Base-by-base conservation (phyloP, 2,329 filamentous ascomycete species). In the Penicillium sp. region DNA sequence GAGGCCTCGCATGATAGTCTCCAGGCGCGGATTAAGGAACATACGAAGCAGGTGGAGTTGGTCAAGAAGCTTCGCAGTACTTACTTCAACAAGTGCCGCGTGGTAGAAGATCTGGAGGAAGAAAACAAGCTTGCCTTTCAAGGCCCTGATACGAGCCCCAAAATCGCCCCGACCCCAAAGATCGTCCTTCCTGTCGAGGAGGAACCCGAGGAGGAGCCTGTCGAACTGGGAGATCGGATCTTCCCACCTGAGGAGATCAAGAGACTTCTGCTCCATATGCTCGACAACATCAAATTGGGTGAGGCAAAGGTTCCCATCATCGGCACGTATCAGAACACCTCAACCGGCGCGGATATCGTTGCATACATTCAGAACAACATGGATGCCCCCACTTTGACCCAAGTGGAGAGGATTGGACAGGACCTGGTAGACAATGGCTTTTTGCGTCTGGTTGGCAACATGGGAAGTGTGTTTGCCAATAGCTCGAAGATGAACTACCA, bases 111-210 rank as follows among this genome's bases (percentile, higher is more conserved):
- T 62, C 72, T 97, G 45, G 93, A 98, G 65, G 93, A 98, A 69
- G 94, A 98, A 73, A 95, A 96, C 67, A 97, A 98, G 70, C 78
- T 98, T 39, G 93, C 90, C 26, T 98, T 98, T 69, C 89, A 95
- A 65, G 88, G 90, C 51, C 88, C 89, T 4, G 74, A 78, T 46
- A 75, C 75, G 21, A 89, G 85, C 64, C 84, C 86, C 3, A 69
- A 66, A 47, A 68, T 57, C 75, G 78, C 64, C 70, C 75, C 39
- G 65, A 74, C 61, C 52, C 75, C 74, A 28, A 90, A 89, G 61
- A 94, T 98, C 68, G 94, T 96, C 66, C 83, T 97, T 27, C 81
- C 86, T 14, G 77, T 84, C 31, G 79, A 81, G 50, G 80, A 87
- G 35, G 66, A 71, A 19, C 73, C 76, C n/a, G 85, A 45, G 31